Percentiles rank a stretch among this genome's conserved stretches.
Evolutionary conservation across 495 filamentous ascomycete genomes (phyloP).

Genomic region (Penicillium bovifimosum): DNA sequence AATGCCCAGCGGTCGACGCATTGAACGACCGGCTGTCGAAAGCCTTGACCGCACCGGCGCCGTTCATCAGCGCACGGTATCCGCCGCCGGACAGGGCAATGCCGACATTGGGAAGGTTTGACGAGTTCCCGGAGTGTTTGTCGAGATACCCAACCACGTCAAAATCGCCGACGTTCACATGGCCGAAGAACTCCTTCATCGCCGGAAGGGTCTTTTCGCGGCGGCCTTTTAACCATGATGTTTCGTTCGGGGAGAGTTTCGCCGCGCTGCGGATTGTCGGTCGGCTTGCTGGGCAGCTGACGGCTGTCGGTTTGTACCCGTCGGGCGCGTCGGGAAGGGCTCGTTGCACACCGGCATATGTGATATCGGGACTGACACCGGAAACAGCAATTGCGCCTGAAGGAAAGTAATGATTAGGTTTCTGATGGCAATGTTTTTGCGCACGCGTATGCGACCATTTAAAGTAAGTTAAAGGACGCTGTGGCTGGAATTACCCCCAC

Average conservation of each 20-base stretch:
- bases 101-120: constrained; percentile 57
- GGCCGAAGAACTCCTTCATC: constrained; percentile 67
- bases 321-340: constrained; percentile 45
- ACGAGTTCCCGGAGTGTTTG: constrained; percentile 47
- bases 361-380: constrained; percentile 5
- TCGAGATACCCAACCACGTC: constrained; percentile 69
- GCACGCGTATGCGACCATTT: not conserved
- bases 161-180: constrained; percentile 69
- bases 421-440: not conserved
- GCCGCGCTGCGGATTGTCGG: constrained; percentile 52
- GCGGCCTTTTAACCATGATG: constrained; percentile 56
- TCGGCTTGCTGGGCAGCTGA: constrained; percentile 37
- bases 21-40: constrained; percentile 73
- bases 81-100: constrained; percentile 61
- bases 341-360: constrained; percentile 15
- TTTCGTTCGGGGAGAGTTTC: constrained; percentile 60
- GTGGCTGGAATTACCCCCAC: not conserved
- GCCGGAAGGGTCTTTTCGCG: constrained; percentile 53
- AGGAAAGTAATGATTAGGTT: not conserved
- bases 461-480: not conserved
- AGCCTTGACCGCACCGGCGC: constrained; percentile 80
- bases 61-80: constrained; percentile 82
- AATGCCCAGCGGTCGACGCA: constrained; percentile 57
- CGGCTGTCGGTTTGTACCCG: constrained; percentile 40
- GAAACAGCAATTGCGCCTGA: constrained; percentile 21